A percentile compares a stretch with the other conserved stretches of the same genome.
These are phyloP conservation scores for Scenedesmus sp. DNA, from an alignment of 163 green algal species.

Conservation along the genomic window DNA sequence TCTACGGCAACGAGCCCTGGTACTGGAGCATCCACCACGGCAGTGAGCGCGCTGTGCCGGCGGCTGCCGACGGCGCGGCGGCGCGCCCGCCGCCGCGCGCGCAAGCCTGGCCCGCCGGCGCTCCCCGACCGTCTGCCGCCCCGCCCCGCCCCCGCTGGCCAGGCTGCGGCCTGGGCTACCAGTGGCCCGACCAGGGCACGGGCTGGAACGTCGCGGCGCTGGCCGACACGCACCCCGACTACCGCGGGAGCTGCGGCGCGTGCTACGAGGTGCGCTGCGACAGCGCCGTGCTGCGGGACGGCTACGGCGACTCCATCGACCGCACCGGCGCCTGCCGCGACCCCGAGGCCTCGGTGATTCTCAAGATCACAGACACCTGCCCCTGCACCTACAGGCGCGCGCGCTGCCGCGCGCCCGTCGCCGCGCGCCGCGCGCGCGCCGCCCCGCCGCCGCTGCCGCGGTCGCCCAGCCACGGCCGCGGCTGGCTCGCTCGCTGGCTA, in stretches of 20 bases:
- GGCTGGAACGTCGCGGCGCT: conserved; percentile 45
- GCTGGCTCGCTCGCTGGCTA: too few relatives aligned
- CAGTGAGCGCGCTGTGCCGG: conserved; percentile 6
- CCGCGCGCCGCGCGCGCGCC: too few relatives aligned
- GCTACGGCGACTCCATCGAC: conserved; percentile 43
- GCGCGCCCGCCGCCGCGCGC: too few relatives aligned
- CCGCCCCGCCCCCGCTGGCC: not conserved
- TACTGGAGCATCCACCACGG: conserved; percentile 46
- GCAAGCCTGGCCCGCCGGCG: too few relatives aligned
- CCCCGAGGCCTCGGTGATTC: conserved; percentile 46
- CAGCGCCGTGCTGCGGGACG: not conserved
- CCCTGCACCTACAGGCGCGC: conserved; percentile 43
- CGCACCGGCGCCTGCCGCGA: conserved; percentile 53
- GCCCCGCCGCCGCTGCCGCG: too few relatives aligned
- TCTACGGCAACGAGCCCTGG: conserved; percentile 46
- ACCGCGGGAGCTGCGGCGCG: conserved; percentile 44
- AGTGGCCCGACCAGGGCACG: conserved; percentile 40
- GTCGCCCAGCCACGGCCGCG: too few relatives aligned
- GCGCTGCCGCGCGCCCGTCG: too few relatives aligned
- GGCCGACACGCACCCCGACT: conserved; percentile 16
- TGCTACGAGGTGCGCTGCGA: conserved; percentile 46
- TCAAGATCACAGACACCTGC: conserved; percentile 55
- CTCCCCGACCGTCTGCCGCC: too few relatives aligned
- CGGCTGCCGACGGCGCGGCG: not conserved
- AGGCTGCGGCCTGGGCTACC: conserved; percentile 31